phyloP scores from a whole-genome alignment of 768 basidiomycete genomes.

The Mycena galericulata region DNA sequence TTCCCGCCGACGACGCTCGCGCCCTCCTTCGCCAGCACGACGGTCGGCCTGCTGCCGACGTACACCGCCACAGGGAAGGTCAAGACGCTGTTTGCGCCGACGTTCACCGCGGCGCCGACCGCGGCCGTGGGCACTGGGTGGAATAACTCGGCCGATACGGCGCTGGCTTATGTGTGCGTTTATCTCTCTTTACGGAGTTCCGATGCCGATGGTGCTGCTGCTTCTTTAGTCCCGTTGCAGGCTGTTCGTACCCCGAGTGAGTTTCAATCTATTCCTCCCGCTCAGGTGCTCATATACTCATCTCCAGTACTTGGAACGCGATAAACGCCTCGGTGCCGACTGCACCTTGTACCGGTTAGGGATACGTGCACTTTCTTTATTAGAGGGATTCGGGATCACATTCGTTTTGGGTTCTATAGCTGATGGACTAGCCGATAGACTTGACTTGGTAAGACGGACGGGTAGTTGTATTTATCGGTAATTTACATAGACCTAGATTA shows the following conservation, averaged over 20 bases:
- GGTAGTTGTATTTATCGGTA: background rate
- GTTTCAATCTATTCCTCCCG: slow-evolving; percentile 30
- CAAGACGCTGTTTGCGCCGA: slow-evolving; percentile 71
- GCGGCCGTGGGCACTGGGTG: slow-evolving; percentile 78
- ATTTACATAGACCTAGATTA: background rate
- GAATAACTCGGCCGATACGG: slow-evolving; percentile 76
- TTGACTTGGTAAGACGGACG: background rate
- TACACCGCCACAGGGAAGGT: slow-evolving; percentile 80
- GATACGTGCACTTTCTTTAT: background rate
- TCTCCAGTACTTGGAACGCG: slow-evolving; percentile 68
- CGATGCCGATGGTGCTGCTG: slow-evolving; percentile 17
- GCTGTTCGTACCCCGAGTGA: slow-evolving; percentile 73
- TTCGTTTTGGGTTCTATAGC: background rate
- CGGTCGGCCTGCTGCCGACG: slow-evolving; percentile 67
- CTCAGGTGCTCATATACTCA: background rate
- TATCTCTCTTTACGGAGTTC: background rate
- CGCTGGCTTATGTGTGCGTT: slow-evolving; percentile 64
- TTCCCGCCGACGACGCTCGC: slow-evolving; percentile 77
- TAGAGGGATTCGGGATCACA: background rate
- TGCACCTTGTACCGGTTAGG: slow-evolving; percentile 52
- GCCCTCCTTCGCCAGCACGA: slow-evolving; percentile 64
- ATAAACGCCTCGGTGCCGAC: slow-evolving; percentile 61
- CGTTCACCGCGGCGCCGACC: slow-evolving; percentile 68
- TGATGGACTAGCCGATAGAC: too few species aligned
- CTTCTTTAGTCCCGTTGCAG: slow-evolving; percentile 66